A percentile compares a stretch with the other conserved stretches of the same genome.
Conservation (phyloP, 495 filamentous ascomycete species). For the Peziza echinospora region DNA sequence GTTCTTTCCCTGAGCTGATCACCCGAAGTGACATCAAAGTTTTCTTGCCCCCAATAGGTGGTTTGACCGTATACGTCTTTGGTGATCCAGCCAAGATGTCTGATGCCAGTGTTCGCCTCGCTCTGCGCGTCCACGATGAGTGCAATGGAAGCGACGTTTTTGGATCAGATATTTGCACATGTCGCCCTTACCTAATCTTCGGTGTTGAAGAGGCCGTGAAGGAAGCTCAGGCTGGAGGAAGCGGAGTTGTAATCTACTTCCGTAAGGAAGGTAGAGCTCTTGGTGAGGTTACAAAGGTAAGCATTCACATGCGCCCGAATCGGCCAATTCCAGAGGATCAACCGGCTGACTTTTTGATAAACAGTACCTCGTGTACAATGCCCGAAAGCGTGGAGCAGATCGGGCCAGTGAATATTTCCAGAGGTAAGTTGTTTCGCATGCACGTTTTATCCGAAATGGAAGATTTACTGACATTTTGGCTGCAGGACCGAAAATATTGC, state of each 20-base stretch:
- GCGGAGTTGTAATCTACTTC: slow-evolving; percentile 96
- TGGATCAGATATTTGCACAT: slow-evolving; percentile 95
- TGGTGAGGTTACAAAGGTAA: slow-evolving; percentile 89
- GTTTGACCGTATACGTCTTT: slow-evolving; percentile 91
- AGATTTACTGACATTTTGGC: neutral
- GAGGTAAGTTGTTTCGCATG: slow-evolving; percentile 23
- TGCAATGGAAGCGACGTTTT: slow-evolving; percentile 97
- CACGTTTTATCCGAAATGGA: slow-evolving; percentile 5
- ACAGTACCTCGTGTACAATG: slow-evolving; percentile 81
- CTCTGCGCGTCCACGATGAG: slow-evolving; percentile 88
- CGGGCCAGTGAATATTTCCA: slow-evolving; percentile 94
- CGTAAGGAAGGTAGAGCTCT: slow-evolving; percentile 89
- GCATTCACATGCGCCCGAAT: slow-evolving; percentile 4
- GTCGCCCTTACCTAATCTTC: slow-evolving; percentile 88
- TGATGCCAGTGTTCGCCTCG: slow-evolving; percentile 61
- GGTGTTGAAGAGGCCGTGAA: slow-evolving; percentile 93
- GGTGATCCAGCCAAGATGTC: slow-evolving; percentile 85
- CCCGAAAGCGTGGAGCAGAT: slow-evolving; percentile 63
- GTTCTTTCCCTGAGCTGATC: slow-evolving; percentile 24
- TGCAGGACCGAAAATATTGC: slow-evolving; percentile 74
- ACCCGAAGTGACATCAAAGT: slow-evolving; percentile 86
- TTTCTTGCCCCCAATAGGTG: slow-evolving; percentile 89
- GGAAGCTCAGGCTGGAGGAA: slow-evolving; percentile 84
- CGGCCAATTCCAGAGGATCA: slow-evolving; percentile 1
- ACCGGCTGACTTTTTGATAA: slow-evolving; percentile 13